Percentiles rank a stretch among this genome's conserved stretches.
These are phyloP conservation scores for Citrus inodora DNA, from an alignment of 345 rosid genomes.

Conservation along the genomic window DNA sequence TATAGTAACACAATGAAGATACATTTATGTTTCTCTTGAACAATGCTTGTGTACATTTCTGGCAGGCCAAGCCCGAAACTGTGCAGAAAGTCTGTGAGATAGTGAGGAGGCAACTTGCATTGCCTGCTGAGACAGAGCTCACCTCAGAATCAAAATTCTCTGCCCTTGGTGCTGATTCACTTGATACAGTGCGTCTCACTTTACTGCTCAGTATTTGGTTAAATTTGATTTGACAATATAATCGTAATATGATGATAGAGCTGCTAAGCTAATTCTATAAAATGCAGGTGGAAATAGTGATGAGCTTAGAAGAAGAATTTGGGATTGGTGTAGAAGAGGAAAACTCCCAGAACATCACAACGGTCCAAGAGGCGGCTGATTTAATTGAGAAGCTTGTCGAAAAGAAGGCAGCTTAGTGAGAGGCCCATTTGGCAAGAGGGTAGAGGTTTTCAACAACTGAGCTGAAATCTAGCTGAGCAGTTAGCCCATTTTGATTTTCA, in stretches of 20 bases:
- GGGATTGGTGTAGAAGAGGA: conserved; percentile 68
- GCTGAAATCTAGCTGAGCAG: background rate
- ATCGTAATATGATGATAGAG: too few relatives aligned
- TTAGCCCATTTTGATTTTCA: background rate
- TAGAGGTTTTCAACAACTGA: conserved; percentile 1
- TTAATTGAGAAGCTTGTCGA: conserved; percentile 66
- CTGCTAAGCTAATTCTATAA: background rate
- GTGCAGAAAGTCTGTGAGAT: conserved; percentile 73
- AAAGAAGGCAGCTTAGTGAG: conserved; percentile 40
- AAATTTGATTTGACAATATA: background rate
- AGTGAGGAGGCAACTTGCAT: conserved; percentile 80
- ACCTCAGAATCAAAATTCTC: conserved; percentile 69
- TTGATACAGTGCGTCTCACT: conserved; percentile 63
- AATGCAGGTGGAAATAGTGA: conserved; percentile 82
- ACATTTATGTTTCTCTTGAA: background rate
- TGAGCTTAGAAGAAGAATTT: conserved; percentile 85
- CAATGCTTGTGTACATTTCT: background rate
- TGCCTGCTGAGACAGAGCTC: conserved; percentile 47
- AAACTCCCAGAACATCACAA: conserved; percentile 66
- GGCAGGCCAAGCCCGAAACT: conserved; percentile 80
- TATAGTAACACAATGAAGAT: background rate
- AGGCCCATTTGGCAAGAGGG: background rate
- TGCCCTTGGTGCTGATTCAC: conserved; percentile 86
- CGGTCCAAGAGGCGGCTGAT: conserved; percentile 85
- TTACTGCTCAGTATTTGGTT: background rate